These are phyloP conservation scores for Lobosporangium transversale DNA, from an alignment of 192 early-diverging fungal species.

Conservation along the genomic window DNA sequence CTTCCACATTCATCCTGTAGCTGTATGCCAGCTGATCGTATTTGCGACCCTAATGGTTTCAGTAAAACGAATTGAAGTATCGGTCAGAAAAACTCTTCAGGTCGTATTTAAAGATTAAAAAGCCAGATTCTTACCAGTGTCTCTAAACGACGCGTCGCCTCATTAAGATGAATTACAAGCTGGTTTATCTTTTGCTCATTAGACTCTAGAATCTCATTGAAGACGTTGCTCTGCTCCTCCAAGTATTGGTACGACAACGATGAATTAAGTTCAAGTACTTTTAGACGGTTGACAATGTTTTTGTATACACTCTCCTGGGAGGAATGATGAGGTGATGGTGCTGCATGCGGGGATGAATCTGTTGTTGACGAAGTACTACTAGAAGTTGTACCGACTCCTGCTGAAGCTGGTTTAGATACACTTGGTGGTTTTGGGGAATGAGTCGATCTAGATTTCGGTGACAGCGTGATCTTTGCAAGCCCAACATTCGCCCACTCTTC, in stretches of 20 bases:
- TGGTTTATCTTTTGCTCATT: slow-evolving; percentile 72
- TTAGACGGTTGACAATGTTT: slow-evolving; percentile 88
- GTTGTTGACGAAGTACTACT: slow-evolving; percentile 10
- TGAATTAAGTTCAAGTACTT: slow-evolving; percentile 81
- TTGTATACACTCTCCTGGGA: slow-evolving; percentile 85
- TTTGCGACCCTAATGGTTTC: slow-evolving; percentile 51
- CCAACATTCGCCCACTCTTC: slow-evolving; percentile 27
- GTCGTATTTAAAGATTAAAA: neutral
- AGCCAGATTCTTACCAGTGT: slow-evolving; percentile 57
- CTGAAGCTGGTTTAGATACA: slow-evolving; percentile 16
- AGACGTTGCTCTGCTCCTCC: slow-evolving; percentile 79
- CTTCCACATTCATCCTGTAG: slow-evolving; percentile 48
- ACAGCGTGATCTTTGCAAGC: slow-evolving; percentile 39
- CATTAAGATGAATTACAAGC: slow-evolving; percentile 74
- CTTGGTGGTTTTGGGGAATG: slow-evolving; percentile 19
- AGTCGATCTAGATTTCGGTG: slow-evolving; percentile 38
- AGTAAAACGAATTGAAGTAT: neutral
- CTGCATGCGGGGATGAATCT: slow-evolving; percentile 7
- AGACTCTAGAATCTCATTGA: slow-evolving; percentile 71
- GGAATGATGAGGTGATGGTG: slow-evolving; percentile 28
- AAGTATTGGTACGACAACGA: slow-evolving; percentile 78
- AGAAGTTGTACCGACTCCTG: slow-evolving; percentile 22
- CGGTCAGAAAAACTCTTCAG: too few relatives aligned
- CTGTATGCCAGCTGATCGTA: slow-evolving; percentile 60
- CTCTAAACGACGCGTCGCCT: slow-evolving; percentile 70